Evolutionary conservation across 768 basidiomycete species (phyloP), one percentile per base, ranked within the genome.

Genomic region (Cyclocybe aegerita): DNA sequence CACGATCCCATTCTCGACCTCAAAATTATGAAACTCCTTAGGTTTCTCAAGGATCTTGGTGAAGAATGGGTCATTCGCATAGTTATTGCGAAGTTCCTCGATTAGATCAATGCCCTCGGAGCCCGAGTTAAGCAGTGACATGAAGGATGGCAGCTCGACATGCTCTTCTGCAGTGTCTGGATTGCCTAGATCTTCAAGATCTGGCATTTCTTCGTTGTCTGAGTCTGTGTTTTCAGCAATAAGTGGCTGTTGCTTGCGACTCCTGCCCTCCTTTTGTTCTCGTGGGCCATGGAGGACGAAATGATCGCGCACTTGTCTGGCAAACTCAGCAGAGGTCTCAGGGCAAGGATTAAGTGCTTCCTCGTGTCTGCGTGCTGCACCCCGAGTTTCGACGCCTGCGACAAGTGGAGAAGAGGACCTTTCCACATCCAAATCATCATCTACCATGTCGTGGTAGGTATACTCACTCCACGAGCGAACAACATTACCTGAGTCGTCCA

Each of bases 211-310:
- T 23, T 17, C 30, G 23, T 30, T 12, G 45, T 30, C 9, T 9
- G 11, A 14, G 11, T 15, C 16, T 39, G 15, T 46, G 32, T 33
- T 35, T 23, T 23, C 23, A 23, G 23, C 2, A 4, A 23, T 23
- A 23, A 7, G 2, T 17, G 3, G 40, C 5, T 46, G 1, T 46
- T 45, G 4, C 4, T 15, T 41, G 34, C 36, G 46, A 44, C 44
- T 56, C 60, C 43, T 59, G 47, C 60, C 58, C 59, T 61, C 61
- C 60, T 46, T 61, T 62, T 46, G 51, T 53, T 59, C 51, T 38
- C 50, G 6, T 44, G 67, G 54, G n/a, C 54, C 50, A 29, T 57
- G 56, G 32, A 70, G 70, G 48, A 69, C 64, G 36, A 59, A 57
- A 44, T 54, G 53, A 4, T 57, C 50, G 3, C n/a, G 44, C 39